Base-by-base conservation (phyloP, 768 basidiomycete genomes). In the Leccinum obscurum region DNA sequence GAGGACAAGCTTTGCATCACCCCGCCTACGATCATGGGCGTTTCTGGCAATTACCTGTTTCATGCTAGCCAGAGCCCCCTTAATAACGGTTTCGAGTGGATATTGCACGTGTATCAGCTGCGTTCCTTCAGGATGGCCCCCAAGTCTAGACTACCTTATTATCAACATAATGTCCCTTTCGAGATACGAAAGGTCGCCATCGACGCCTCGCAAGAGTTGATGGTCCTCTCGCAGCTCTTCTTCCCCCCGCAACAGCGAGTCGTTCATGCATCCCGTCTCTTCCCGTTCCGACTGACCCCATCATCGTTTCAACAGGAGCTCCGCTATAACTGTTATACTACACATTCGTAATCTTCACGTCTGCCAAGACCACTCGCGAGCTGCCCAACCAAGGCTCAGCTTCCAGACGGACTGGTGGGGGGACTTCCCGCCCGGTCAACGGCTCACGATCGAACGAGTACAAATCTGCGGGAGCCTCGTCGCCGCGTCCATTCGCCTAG, bases 301-400 rank as follows among this genome's bases (percentile, higher is more conserved):
- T 57, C 44, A 34, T 57, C 51, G 30, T 44, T 55, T 28, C 39
- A 34, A n/a, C 63, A 74, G 72, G 50, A 69, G 66, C 55, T 64
- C 64, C 3, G 66, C 70, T 15, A 71, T 71, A 55, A 59, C 56
- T 15, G 63, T 67, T 62, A 58, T 63, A 17, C 49, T 87, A 63
- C 83, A 83, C 62, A 77, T 87, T 59, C 81, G 83, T 60, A 77
- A 85, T 67, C 70, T 86, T 54, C 81, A 80, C 76, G 76, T 76
- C n/a, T 84, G 83, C 59, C 80, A 77, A 57, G 83, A 83, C 65
- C 85, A 87, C 65, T 75, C 80, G 32, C 74, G 71, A 54, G 80
- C 83, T 30, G 48, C 63, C 41, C 69, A 74, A 37, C 63, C 71
- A 17, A 62, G 66, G 26, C 57, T 74, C 34, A 66, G 60, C 32